Evolutionary conservation across 495 filamentous ascomycete genomes (phyloP).

Genomic region (Penicillium crystallinum): DNA sequence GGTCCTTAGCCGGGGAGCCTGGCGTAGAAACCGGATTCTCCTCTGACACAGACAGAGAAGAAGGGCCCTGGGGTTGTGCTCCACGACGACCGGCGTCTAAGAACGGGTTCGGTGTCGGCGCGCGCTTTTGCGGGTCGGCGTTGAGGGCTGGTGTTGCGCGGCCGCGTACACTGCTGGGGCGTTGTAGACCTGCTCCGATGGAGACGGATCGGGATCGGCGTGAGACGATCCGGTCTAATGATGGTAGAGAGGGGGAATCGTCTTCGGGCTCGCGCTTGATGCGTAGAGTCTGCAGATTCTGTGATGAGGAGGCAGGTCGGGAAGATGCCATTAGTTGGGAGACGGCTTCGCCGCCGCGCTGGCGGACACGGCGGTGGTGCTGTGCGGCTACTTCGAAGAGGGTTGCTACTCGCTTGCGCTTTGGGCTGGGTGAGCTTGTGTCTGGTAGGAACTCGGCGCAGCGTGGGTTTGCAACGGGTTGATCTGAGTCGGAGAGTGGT

Average conservation of each 20-base stretch:
- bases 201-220: slow-evolving; percentile 38
- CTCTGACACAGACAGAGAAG: slow-evolving; percentile 15
- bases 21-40: slow-evolving; percentile 12
- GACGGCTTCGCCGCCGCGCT: slow-evolving; percentile 52
- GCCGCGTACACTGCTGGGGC: slow-evolving; percentile 16
- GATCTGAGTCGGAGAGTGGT: slow-evolving; percentile 16
- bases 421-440: slow-evolving; percentile 41
- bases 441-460: slow-evolving; percentile 40
- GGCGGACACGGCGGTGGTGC: slow-evolving; percentile 48
- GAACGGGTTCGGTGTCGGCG: slow-evolving; percentile 25
- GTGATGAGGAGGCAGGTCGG: slow-evolving; percentile 28
- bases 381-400: slow-evolving; percentile 58
- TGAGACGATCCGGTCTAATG: slow-evolving; percentile 28
- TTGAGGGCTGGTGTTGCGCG: slow-evolving; percentile 6
- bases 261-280: slow-evolving; percentile 42
- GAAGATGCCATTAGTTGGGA: slow-evolving; percentile 50
- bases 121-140: slow-evolving; percentile 24
- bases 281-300: slow-evolving; percentile 31
- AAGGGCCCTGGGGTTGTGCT: slow-evolving; percentile 13
- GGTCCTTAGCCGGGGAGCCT: slow-evolving; percentile 22
- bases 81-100: slow-evolving; percentile 19
- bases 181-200: slow-evolving; percentile 30
- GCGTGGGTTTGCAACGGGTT: slow-evolving; percentile 11
- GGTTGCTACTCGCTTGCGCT: slow-evolving; percentile 50
- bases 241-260: slow-evolving; percentile 22